These are phyloP conservation scores for Agaricus sinodeliciosus DNA, from an alignment of 768 basidiomycete genomes.

Conservation along the genomic window DNA sequence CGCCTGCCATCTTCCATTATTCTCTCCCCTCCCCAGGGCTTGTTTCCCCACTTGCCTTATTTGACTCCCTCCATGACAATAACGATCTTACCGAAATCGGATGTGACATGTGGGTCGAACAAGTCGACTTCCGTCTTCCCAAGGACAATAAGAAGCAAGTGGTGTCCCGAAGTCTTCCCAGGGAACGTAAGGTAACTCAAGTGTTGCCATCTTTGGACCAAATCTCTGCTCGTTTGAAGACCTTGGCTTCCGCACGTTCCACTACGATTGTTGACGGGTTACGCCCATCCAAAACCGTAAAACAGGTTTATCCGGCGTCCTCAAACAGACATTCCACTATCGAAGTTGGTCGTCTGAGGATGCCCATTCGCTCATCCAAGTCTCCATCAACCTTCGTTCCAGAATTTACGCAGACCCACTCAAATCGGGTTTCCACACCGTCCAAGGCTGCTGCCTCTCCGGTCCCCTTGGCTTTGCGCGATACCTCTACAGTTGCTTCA, in stretches of 20 bases:
- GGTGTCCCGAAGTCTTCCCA: slow-evolving; percentile 7
- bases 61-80: slow-evolving; percentile 40
- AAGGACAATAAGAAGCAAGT: slow-evolving; percentile 19
- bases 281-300: slow-evolving; percentile 14
- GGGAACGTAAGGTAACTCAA: slow-evolving; percentile 15
- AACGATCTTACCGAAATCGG: slow-evolving; percentile 18
- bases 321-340: slow-evolving; percentile 20
- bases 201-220: slow-evolving; percentile 67
- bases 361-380: slow-evolving; percentile 31
- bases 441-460: slow-evolving; percentile 29
- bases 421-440: slow-evolving; percentile 24
- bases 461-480: slow-evolving; percentile 32
- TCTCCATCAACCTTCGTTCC: slow-evolving; percentile 15
- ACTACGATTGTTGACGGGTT: slow-evolving; percentile 10
- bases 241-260: slow-evolving; percentile 13
- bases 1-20: slow-evolving; percentile 63
- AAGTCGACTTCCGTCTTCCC: slow-evolving; percentile 52
- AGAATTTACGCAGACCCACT: slow-evolving; percentile 22
- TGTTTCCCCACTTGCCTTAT: slow-evolving; percentile 53
- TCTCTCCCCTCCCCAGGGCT: slow-evolving; percentile 64
- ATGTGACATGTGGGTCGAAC: slow-evolving; percentile 54
- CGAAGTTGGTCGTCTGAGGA: slow-evolving; percentile 35
- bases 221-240: slow-evolving; percentile 58
- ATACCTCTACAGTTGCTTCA: slow-evolving; percentile 38
- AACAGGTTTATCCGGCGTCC: slow-evolving; percentile 15